These are phyloP conservation scores for Lasiodiplodia sp. DNA, from an alignment of 2,329 filamentous ascomycete species.

Conservation along the genomic window DNA sequence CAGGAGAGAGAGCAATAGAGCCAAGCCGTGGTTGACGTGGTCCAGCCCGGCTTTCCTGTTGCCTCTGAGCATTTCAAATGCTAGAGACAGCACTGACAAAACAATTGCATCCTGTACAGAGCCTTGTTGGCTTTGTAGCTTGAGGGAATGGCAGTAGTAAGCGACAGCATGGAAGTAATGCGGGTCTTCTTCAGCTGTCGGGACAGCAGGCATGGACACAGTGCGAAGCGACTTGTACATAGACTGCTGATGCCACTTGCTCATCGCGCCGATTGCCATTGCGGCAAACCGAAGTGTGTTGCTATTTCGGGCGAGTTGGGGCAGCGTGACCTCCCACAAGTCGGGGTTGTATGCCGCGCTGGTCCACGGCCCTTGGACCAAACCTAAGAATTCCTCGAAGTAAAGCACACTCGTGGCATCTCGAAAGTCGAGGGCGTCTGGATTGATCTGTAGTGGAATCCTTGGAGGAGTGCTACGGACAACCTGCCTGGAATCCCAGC, in stretches of 20 bases:
- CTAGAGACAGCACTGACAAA: not conserved
- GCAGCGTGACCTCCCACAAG: not conserved
- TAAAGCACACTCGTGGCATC: constrained; percentile 5
- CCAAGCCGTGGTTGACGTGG: constrained; percentile 15
- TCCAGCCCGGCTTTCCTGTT: constrained; percentile 7
- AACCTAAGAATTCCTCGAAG: constrained; percentile 8
- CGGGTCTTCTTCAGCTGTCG: not conserved
- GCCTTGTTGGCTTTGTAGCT: not conserved
- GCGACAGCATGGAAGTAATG: constrained; percentile 13
- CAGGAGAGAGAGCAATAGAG: constrained; percentile 1
- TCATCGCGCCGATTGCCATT: constrained; percentile 5
- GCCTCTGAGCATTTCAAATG: constrained; percentile 17
- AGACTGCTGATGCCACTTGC: constrained; percentile 9
- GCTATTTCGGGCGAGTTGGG: constrained; percentile 7
- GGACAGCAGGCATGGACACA: not conserved
- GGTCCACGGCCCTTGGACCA: constrained; percentile 8
- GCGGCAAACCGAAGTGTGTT: constrained; percentile 1
- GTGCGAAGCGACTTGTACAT: not conserved
- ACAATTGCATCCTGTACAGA: not conserved
- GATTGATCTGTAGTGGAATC: not conserved
- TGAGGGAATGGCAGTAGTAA: constrained; percentile 8
- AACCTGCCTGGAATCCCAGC: constrained; percentile 13
- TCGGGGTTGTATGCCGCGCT: not conserved
- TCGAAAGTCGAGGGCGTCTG: constrained; percentile 1
- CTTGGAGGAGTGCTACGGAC: not conserved